Base-by-base conservation (phyloP, 495 filamentous ascomycete genomes). In the Penicillium parvum region DNA sequence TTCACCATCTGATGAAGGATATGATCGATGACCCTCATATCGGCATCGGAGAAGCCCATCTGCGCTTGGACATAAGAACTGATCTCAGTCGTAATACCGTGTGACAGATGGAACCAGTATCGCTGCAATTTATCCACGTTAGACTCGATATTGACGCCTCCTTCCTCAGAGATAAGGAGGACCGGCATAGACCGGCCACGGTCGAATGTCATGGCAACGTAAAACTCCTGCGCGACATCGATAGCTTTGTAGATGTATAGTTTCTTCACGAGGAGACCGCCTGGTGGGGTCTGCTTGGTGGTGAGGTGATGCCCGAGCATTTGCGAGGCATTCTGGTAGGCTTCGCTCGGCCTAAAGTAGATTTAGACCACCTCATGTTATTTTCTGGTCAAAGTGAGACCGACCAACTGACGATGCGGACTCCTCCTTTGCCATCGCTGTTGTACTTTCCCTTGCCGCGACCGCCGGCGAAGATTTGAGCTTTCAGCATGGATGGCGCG, bases 191-290 rank as follows among this genome's bases (percentile, higher is more conserved):
- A 40, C 4, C 48, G 49, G 3, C 56, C 52, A 16, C 65, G 60
- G 18, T 69, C 64, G 22, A 69, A 57, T 1, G 60, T 64, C 3
- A 69, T 28, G 1, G 64, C 53, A 3, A 68, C 12, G 32, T 69
- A 66, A 36, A 50, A 67, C 30, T 68, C 60, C 5, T 66, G 47
- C 1, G 47, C 42, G 1, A 60, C 32, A 9, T 56, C 45, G 0
- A 66, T 49, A 1, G 56, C 41, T 50, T 64, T 53, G 43, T 57
- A 60, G 20, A 69, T 57, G 43, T 66, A 64, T 4, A 69, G 38
- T 20, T 66, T 63, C 0, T 63, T 51, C 15, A 66, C 63, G 2
- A 50, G 39, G 1, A 66, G 58, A 7, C 63, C 63, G 4, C 46
- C 37, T 1, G 51, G 38, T 4, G 61, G 52, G 0, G 63, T 66